A percentile compares a stretch with the other conserved stretches of the same genome.
Evolutionary conservation across 1,284 basidiomycete genomes (phyloP).

Genomic region (Irpex lacteus): DNA sequence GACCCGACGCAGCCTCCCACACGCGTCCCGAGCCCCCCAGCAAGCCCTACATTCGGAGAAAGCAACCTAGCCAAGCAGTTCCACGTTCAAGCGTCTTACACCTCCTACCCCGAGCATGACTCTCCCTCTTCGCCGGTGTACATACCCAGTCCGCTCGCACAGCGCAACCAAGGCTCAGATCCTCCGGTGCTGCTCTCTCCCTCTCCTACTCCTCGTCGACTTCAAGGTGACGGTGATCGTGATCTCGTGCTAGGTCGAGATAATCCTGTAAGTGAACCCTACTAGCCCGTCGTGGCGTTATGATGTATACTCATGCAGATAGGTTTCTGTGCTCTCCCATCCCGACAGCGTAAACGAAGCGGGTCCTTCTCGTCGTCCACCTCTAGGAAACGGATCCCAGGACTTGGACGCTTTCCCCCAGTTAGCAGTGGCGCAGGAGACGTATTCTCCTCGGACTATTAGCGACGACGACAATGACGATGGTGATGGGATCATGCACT

Average conservation of each 20-base stretch:
- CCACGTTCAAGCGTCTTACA: background rate
- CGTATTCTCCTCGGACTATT: background rate
- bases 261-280: background rate
- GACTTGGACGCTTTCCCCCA: too few relatives aligned
- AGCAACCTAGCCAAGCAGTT: slow-evolving; percentile 13
- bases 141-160: background rate
- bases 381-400: background rate
- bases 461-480: background rate
- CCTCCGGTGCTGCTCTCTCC: background rate
- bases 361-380: background rate
- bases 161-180: background rate
- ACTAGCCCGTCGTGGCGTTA: too few relatives aligned
- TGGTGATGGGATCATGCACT: background rate
- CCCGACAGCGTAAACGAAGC: background rate
- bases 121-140: background rate
- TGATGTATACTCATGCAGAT: background rate
- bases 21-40: background rate
- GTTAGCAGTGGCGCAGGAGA: too few relatives aligned
- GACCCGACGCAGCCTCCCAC: background rate
- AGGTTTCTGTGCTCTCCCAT: background rate
- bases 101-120: background rate
- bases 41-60: slow-evolving; percentile 9
- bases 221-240: background rate
- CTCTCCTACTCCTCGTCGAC: background rate
- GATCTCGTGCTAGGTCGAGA: background rate